phyloP scores from a whole-genome alignment of 257 asterid species.

The Ballota nigra region DNA sequence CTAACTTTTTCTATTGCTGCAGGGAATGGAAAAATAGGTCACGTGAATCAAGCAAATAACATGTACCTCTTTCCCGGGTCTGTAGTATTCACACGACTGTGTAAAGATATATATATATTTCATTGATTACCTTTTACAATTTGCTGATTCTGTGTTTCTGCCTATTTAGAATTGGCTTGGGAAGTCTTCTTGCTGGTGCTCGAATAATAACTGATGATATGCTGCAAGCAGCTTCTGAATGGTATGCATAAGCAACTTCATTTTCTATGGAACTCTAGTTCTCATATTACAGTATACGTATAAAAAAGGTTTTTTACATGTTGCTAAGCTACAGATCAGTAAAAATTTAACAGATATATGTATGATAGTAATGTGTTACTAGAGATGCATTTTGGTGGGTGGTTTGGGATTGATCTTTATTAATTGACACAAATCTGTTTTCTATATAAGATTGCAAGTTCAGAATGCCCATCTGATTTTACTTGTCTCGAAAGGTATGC shows the following conservation, averaged over 20 bases:
- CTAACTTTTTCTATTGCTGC: conserved; percentile 30
- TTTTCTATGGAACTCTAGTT: conserved; percentile 9
- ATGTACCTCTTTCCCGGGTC: conserved; percentile 99
- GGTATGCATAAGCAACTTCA: conserved; percentile 48
- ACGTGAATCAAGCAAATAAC: conserved; percentile 98
- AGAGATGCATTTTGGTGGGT: not conserved
- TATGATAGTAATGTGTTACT: not conserved
- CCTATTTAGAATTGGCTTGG: conserved; percentile 80
- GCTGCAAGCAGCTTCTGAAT: conserved; percentile 93
- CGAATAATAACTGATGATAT: conserved; percentile 83
- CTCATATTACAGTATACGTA: not conserved
- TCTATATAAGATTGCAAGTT: not conserved
- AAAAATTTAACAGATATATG: not conserved
- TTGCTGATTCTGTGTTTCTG: conserved; percentile 21
- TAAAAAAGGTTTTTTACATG: not conserved
- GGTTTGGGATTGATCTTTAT: not conserved
- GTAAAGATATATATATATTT: not conserved
- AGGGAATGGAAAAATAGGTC: conserved; percentile 83
- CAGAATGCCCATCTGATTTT: not conserved
- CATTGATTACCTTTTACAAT: not conserved
- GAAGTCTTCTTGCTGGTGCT: conserved; percentile 94
- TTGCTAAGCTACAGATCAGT: not conserved
- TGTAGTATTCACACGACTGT: conserved; percentile 32
- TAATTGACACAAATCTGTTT: not conserved
- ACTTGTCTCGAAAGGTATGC: not conserved